These are phyloP conservation scores for Russula abietina DNA, from an alignment of 768 basidiomycete species.

Conservation along the genomic window DNA sequence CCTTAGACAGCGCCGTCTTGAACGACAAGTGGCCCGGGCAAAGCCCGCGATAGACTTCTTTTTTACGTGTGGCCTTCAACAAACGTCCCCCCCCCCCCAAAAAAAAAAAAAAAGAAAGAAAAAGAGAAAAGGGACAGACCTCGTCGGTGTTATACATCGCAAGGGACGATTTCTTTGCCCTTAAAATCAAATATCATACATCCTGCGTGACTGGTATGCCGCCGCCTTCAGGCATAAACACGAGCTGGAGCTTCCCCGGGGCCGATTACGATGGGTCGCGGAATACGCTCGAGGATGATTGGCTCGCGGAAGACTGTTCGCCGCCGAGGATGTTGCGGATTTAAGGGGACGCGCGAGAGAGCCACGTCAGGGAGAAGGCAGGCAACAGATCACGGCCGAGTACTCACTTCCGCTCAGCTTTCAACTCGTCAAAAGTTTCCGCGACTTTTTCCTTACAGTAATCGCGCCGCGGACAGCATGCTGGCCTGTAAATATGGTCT, in stretches of 20 bases:
- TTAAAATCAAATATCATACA: constrained; percentile 96
- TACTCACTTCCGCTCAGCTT: constrained; percentile 78
- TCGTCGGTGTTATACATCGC: constrained; percentile 99
- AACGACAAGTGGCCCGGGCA: constrained; percentile 95
- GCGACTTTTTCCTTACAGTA: constrained; percentile 73
- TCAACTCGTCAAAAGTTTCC: constrained; percentile 79
- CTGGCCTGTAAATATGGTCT: constrained; percentile 45
- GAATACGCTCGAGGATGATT: too few relatives aligned
- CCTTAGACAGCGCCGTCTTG: constrained; percentile 87
- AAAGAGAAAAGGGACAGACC: constrained; percentile 35
- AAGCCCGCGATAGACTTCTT: constrained; percentile 95
- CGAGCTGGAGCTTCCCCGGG: constrained; percentile 88
- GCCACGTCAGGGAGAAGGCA: too few relatives aligned
- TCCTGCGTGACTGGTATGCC: constrained; percentile 57
- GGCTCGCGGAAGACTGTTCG: too few relatives aligned
- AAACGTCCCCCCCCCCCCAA: too few relatives aligned
- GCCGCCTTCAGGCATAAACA: constrained; percentile 80
- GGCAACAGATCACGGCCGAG: too few relatives aligned
- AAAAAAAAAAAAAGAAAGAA: too few relatives aligned
- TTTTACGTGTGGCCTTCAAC: neutral
- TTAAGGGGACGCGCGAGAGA: too few relatives aligned
- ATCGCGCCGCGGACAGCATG: constrained; percentile 67
- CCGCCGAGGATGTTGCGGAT: too few relatives aligned
- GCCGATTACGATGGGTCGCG: too few relatives aligned
- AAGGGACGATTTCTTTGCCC: constrained; percentile 86